Percentiles rank a stretch among this genome's conserved stretches.
phyloP scores from a whole-genome alignment of 331 rosid species.

The Telfairia occidentalis region DNA sequence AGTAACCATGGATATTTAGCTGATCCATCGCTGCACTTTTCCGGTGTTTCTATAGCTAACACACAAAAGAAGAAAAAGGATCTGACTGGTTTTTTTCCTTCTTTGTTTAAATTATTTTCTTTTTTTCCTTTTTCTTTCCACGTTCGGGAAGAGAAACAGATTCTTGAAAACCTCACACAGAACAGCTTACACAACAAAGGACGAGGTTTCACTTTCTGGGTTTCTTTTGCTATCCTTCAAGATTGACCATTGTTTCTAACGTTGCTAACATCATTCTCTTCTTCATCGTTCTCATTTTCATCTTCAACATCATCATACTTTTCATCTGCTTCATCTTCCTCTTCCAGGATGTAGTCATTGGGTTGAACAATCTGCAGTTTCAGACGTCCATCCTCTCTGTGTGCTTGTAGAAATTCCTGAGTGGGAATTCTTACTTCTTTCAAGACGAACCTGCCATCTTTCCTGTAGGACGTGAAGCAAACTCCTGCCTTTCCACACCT shows the following conservation, averaged over 20 bases:
- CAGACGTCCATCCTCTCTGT: conserved; percentile 74
- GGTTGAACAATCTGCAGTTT: conserved; percentile 61
- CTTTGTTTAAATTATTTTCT: too few species aligned
- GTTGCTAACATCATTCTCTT: background rate
- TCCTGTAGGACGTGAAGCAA: conserved; percentile 52
- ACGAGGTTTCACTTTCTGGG: background rate
- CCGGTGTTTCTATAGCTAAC: background rate
- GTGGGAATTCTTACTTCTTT: conserved; percentile 59
- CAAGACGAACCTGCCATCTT: conserved; percentile 77
- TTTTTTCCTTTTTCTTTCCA: background rate
- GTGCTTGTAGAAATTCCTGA: conserved; percentile 64
- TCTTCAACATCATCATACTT: conserved; percentile 10
- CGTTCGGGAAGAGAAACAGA: background rate
- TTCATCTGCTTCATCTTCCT: conserved; percentile 12
- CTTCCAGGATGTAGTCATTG: conserved; percentile 31
- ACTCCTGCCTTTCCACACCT: conserved; percentile 64
- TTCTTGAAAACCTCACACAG: background rate
- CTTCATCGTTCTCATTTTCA: background rate
- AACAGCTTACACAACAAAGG: background rate
- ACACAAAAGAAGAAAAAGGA: background rate
- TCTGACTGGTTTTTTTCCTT: background rate
- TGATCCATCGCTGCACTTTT: background rate
- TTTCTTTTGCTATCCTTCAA: background rate
- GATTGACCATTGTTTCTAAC: background rate
- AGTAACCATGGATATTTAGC: background rate